Percentiles rank a stretch among this genome's conserved stretches.
These are phyloP conservation scores for Amanita brunnescens DNA, from an alignment of 768 basidiomycete species.

Conservation along the genomic window DNA sequence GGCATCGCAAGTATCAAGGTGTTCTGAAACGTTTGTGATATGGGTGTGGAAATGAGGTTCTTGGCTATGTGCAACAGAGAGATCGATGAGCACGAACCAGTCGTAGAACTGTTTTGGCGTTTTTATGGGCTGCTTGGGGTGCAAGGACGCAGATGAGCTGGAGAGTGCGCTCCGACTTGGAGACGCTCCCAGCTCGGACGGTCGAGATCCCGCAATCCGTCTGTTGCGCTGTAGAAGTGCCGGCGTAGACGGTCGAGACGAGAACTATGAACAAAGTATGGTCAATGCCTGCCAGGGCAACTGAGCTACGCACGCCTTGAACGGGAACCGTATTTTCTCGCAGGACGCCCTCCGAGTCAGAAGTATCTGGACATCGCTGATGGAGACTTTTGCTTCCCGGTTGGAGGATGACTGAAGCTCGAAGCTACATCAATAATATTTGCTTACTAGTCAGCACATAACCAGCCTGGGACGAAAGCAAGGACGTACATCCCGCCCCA, in stretches of 20 bases:
- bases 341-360: conserved; percentile 50
- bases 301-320: conserved; percentile 47
- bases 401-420: conserved; percentile 22
- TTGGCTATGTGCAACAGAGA: conserved; percentile 86
- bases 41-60: conserved; percentile 89
- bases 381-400: conserved; percentile 74
- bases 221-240: conserved; percentile 3
- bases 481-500: not conserved
- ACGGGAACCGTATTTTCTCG: conserved; percentile 55
- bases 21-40: conserved; percentile 64
- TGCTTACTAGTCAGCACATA: too few species aligned
- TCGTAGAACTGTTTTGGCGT: conserved; percentile 97
- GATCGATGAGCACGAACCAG: conserved; percentile 87
- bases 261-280: conserved; percentile 19
- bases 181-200: conserved; percentile 16
- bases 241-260: conserved; percentile 35
- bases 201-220: not conserved
- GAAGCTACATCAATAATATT: too few species aligned
- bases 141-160: conserved; percentile 34
- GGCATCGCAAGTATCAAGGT: conserved; percentile 70
- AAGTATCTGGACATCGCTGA: conserved; percentile 62
- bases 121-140: conserved; percentile 70
- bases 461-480: too few species aligned
- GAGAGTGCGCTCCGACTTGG: conserved; percentile 2
- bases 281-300: conserved; percentile 1